These are phyloP conservation scores for Ophiocordyceps sinensis DNA, from an alignment of 2,329 filamentous ascomycete species.

Conservation along the genomic window DNA sequence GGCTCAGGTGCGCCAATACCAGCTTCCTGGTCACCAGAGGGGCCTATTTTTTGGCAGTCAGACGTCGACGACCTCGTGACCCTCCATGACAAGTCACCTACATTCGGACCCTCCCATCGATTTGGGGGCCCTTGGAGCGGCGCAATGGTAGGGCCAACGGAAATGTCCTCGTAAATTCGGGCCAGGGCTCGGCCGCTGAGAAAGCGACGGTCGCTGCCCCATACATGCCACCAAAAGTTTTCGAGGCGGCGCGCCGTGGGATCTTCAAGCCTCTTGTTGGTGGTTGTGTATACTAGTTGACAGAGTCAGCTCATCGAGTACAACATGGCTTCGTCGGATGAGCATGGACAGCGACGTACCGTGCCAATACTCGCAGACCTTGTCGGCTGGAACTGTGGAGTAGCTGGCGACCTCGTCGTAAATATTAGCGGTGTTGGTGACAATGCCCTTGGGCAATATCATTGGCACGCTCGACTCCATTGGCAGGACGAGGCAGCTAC, in stretches of 20 bases:
- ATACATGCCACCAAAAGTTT: slow-evolving; percentile 54
- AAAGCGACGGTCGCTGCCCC: slow-evolving; percentile 40
- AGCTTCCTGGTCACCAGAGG: slow-evolving; percentile 15
- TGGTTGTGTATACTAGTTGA: slow-evolving; percentile 42
- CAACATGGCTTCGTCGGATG: too few relatives aligned
- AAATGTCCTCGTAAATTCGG: slow-evolving; percentile 41
- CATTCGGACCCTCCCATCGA: slow-evolving; percentile 35
- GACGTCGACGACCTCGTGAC: neutral
- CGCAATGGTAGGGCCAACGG: slow-evolving; percentile 40
- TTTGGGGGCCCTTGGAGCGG: slow-evolving; percentile 38
- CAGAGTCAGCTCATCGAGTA: too few relatives aligned
- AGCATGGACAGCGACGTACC: slow-evolving; percentile 23
- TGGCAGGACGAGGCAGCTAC: neutral
- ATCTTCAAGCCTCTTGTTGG: slow-evolving; percentile 41
- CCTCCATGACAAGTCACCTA: slow-evolving; percentile 13
- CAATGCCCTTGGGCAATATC: slow-evolving; percentile 42
- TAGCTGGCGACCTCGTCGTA: slow-evolving; percentile 40
- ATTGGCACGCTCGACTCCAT: slow-evolving; percentile 24
- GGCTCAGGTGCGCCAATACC: slow-evolving; percentile 10
- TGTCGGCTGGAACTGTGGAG: slow-evolving; percentile 32
- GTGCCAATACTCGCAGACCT: slow-evolving; percentile 42
- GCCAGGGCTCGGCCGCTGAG: slow-evolving; percentile 40
- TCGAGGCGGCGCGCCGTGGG: slow-evolving; percentile 49
- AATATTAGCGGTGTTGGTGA: slow-evolving; percentile 36
- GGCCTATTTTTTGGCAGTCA: slow-evolving; percentile 7